phyloP scores from a whole-genome alignment of 441 rosid genomes.

The Eutrema salsugineum region DNA sequence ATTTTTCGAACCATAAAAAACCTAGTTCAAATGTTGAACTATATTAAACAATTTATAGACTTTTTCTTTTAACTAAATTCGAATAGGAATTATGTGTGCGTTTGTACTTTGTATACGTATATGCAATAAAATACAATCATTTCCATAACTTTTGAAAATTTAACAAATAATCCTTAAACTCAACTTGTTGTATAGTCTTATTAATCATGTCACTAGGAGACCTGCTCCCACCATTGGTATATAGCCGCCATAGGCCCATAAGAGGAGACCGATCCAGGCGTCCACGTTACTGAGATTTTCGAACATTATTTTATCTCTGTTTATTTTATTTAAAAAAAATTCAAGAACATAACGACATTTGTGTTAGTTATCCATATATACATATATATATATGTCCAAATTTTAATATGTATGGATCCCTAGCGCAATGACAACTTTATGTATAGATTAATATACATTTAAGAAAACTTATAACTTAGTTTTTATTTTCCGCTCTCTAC shows the following conservation, averaged over 20 bases:
- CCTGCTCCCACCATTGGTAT: constrained; percentile 25
- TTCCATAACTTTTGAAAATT: not conserved
- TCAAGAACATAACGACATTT: constrained; percentile 23
- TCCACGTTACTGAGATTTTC: constrained; percentile 17
- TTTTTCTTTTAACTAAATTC: not conserved
- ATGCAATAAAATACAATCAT: constrained; percentile 1
- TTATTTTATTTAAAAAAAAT: not conserved
- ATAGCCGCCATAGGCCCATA: constrained; percentile 24
- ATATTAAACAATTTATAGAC: not conserved
- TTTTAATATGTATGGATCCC: not conserved
- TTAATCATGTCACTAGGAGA: not conserved
- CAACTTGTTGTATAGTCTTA: not conserved
- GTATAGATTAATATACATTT: not conserved
- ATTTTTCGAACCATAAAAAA: not conserved
- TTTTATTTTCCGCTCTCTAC: no score
- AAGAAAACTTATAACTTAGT: not conserved
- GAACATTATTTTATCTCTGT: not conserved
- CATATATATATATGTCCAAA: not conserved
- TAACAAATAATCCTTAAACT: not conserved
- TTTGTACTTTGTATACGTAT: not conserved
- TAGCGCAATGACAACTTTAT: not conserved
- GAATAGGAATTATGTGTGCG: constrained; percentile 5
- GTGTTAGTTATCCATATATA: not conserved
- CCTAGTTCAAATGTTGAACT: not conserved
- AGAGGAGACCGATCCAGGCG: constrained; percentile 2